Base-by-base conservation (phyloP, 352 stramenopile species). In the Globisporangium nagaii region DNA sequence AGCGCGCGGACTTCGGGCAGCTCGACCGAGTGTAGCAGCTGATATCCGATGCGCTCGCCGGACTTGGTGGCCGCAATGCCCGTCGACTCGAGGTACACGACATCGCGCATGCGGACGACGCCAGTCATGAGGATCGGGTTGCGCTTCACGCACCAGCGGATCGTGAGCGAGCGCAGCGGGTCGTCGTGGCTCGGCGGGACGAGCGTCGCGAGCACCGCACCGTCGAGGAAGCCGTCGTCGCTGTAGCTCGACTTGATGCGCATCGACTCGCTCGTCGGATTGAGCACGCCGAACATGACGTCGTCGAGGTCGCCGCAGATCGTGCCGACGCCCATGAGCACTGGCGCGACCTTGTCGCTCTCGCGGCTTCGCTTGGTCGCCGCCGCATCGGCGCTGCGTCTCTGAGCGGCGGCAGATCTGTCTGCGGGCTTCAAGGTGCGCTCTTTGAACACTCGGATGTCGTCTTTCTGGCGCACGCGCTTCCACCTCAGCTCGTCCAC, bases 31-130 rank as follows among this genome's bases (percentile, higher is more conserved):
- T 86, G 66, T 34, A 48, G 60, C 32, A 81, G 65, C 53, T 74
- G 64, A 48, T 72, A 83, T 4, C 72, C 75, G 39, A 81, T 76
- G n/a, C 63, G 68, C 39, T 85, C 71, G 0, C 65, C 65, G 0
- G 52, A 72, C 2, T 52, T 63, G 17, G 58, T 70, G 35, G 58
- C 37, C 2, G 58, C 66, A 19, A 79, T 66, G 6, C 74, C 71
- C 4, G 71, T 82, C 27, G 62, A 71, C 28, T 84, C 71, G 9
- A 86, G 35, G 31, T 63, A 72, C 0, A 76, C 59, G n/a, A 64
- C 68, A 47, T 85, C 74, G 7, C 74, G 75, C 9, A 65, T 56
- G 25, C 66, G 63, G 27, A 74, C 63, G 32, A 79, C 60, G 0
- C 47, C 43, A 10, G 58, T 62, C 5, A 60, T 60, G 17, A 75